Evolutionary conservation across 2,329 filamentous ascomycete genomes (phyloP).

Genomic region (Diaporthe vexans): DNA sequence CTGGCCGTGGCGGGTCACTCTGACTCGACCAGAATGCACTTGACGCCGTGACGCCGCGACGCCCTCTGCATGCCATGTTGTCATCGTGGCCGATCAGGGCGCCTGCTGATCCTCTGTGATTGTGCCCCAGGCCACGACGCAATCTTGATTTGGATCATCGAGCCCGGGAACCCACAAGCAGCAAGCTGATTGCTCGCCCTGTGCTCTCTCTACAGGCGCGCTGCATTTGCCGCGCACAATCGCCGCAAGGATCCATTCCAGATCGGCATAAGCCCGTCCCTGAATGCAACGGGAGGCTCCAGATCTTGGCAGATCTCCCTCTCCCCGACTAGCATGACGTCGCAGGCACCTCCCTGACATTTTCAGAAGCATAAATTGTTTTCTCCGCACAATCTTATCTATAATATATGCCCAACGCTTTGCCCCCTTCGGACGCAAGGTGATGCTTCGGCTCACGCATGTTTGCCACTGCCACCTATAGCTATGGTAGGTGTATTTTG

Average conservation of each 20-base stretch:
- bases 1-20: not conserved
- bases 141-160: slow-evolving; percentile 24
- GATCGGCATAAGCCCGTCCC: slow-evolving; percentile 21
- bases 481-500: not conserved
- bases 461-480: slow-evolving; percentile 7
- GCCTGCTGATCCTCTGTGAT: slow-evolving; percentile 9
- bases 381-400: slow-evolving; percentile 8
- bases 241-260: slow-evolving; percentile 23
- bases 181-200: slow-evolving; percentile 1
- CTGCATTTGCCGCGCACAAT: slow-evolving; percentile 28
- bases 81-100: not conserved
- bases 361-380: not conserved
- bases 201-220: slow-evolving; percentile 2
- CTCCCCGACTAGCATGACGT: not conserved
- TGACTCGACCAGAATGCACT: slow-evolving; percentile 2
- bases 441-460: slow-evolving; percentile 18
- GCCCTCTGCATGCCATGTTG: not conserved
- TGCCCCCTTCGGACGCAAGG: not conserved
- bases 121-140: slow-evolving; percentile 4
- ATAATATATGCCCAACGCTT: slow-evolving; percentile 1
- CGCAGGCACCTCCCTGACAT: slow-evolving; percentile 18
- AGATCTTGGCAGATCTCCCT: slow-evolving; percentile 28
- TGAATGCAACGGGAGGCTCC: slow-evolving; percentile 12
- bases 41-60: slow-evolving; percentile 8
- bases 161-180: not conserved